A percentile compares a stretch with the other conserved stretches of the same genome.
phyloP scores from a whole-genome alignment of 2,329 filamentous ascomycete genomes.

The Calonectria pauciramosa region DNA sequence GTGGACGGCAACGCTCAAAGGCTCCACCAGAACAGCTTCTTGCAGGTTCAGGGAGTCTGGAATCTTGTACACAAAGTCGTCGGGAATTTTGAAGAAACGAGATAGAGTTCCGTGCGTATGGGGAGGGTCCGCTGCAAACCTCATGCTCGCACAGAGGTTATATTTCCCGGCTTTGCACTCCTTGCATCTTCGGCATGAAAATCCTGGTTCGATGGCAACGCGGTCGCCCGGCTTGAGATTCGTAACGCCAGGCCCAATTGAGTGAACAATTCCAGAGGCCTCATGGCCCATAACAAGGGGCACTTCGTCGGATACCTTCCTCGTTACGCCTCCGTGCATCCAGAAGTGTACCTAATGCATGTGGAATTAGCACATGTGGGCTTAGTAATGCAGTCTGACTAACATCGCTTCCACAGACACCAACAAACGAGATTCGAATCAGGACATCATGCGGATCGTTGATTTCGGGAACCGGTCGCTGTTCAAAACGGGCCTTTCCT shows the following conservation, averaged over 20 bases:
- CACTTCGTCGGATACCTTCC: slow-evolving; percentile 82
- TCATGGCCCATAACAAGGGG: slow-evolving; percentile 82
- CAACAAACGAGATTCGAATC: slow-evolving; percentile 1
- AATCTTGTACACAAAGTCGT: slow-evolving; percentile 93
- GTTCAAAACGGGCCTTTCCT: not conserved
- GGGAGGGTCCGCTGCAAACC: slow-evolving; percentile 76
- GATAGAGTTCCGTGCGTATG: slow-evolving; percentile 82
- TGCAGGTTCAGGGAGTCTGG: slow-evolving; percentile 81
- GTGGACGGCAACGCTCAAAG: slow-evolving; percentile 87
- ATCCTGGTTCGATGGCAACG: slow-evolving; percentile 92
- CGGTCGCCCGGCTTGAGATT: slow-evolving; percentile 80
- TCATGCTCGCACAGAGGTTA: slow-evolving; percentile 90
- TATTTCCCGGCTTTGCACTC: slow-evolving; percentile 86
- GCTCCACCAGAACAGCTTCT: slow-evolving; percentile 91
- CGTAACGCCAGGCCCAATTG: slow-evolving; percentile 74
- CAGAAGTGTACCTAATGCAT: slow-evolving; percentile 83
- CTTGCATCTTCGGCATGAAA: slow-evolving; percentile 83
- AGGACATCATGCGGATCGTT: not conserved
- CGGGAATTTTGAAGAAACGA: slow-evolving; percentile 85
- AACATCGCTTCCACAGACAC: slow-evolving; percentile 1
- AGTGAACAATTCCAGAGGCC: slow-evolving; percentile 81
- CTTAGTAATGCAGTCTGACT: not conserved
- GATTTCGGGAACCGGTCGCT: not conserved
- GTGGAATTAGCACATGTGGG: not conserved
- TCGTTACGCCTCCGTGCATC: slow-evolving; percentile 82